Evolutionary conservation across 345 rosid species (phyloP), one percentile per base, ranked within the genome.

Genomic region (Tarenaya hassleriana): DNA sequence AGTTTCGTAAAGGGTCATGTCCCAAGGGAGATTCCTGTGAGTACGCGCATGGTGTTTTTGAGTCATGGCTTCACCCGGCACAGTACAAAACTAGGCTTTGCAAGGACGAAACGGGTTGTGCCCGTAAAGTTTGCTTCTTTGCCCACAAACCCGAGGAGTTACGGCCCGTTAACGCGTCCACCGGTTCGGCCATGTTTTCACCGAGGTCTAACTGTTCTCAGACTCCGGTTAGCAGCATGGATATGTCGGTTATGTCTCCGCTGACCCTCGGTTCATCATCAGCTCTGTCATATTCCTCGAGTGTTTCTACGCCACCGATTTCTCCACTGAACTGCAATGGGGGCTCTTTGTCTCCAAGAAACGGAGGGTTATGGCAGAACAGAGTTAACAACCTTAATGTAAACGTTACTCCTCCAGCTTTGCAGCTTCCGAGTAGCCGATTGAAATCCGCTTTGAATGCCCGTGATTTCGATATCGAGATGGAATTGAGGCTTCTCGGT

Each of bases 21-120:
- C 82, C 79, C 0, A 92, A 88, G 71, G 95, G 72, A 11, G 98
- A 92, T 76, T 68, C 79, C 46, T 92, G 98, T 34, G 98, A 92
- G 63, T 92, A 85, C 32, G 98, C 96, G 0, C 98, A 92, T n/a
- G 98, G 98, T 10, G 91, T 92, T 19, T 92, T 88, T 41, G 98
- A 92, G 79, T 84, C 95, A 0, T 92, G 98, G 98, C 79, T 92
- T 34, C 98, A 92, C 72, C 98, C 98, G 9, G 88, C 98, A 0
- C 98, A 92, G 68, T 92, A 92, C 62, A 68, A 94, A 40, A 92
- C 98, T 14, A 49, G 96, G 68, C 88, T 92, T 41, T 92, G 98
- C 82, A 92, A 92, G 80, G 96, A 92, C 16, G 98, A 92, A 70
- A 80, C 70, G 1, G 82, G 94, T 13, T 92, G 98, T 50, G 42